phyloP scores from a whole-genome alignment of 1,284 basidiomycete species.

The Peniophora sp. region DNA sequence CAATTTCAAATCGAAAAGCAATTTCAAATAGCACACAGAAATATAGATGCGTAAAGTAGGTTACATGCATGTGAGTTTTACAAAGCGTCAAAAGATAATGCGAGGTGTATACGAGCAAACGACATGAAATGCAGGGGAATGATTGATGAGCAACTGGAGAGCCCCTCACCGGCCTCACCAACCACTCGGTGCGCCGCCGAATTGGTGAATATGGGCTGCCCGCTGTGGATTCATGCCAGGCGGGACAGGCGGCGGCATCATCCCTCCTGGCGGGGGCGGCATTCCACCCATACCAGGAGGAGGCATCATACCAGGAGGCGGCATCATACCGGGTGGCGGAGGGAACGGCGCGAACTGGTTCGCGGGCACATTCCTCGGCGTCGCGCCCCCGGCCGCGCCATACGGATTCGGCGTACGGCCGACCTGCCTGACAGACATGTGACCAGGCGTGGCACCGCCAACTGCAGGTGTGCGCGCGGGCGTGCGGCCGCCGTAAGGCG shows the following conservation, averaged over 20 bases:
- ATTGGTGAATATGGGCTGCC: constrained; percentile 50
- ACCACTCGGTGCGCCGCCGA: constrained; percentile 23
- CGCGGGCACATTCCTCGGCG: constrained; percentile 17
- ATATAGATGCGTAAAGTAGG: not conserved
- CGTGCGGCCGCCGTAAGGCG: constrained; percentile 74
- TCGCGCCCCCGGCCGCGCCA: constrained; percentile 18
- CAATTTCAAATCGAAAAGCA: too few species aligned
- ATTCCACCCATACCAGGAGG: not conserved
- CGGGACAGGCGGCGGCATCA: constrained; percentile 21
- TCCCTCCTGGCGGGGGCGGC: constrained; percentile 2
- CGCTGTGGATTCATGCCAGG: constrained; percentile 58
- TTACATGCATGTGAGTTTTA: not conserved
- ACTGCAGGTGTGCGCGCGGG: constrained; percentile 55
- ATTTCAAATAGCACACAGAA: too few species aligned
- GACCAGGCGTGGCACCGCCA: constrained; percentile 64
- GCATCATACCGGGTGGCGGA: constrained; percentile 19
- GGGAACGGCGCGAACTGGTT: constrained; percentile 23
- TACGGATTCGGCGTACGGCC: constrained; percentile 74
- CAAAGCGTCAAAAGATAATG: not conserved
- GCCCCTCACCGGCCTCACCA: not conserved
- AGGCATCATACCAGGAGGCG: not conserved
- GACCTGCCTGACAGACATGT: constrained; percentile 58
- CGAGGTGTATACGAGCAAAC: not conserved
- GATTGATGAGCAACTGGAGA: not conserved
- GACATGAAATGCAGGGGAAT: constrained; percentile 4